Evolutionary conservation across 768 basidiomycete genomes (phyloP).

Genomic region (Nidularia pulvinata): DNA sequence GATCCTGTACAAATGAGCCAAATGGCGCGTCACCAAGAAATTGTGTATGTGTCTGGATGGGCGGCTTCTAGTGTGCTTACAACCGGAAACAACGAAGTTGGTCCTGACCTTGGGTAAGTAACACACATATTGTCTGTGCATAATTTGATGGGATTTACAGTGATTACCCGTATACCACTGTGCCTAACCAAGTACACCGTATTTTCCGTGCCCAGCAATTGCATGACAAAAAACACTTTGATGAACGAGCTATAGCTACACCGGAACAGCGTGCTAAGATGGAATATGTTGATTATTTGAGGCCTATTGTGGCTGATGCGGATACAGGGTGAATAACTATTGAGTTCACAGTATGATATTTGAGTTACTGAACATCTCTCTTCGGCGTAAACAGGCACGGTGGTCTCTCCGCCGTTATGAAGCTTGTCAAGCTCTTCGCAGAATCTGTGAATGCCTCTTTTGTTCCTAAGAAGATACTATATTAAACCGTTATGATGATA

Average conservation of each 20-base stretch:
- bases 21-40: conserved; percentile 86
- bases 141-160: conserved; percentile 27
- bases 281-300: conserved; percentile 84
- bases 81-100: conserved; percentile 90
- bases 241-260: conserved; percentile 73
- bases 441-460: conserved; percentile 71
- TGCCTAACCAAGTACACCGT: conserved; percentile 93
- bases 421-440: conserved; percentile 92
- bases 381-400: conserved; percentile 92
- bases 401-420: conserved; percentile 93
- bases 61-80: conserved; percentile 85
- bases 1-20: conserved; percentile 96
- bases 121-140: background rate
- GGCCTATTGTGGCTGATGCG: conserved; percentile 93
- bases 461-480: no score
- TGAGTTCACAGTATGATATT: conserved; percentile 5
- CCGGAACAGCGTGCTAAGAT: conserved; percentile 65
- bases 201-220: conserved; percentile 91
- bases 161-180: conserved; percentile 96
- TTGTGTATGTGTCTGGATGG: conserved; percentile 94
- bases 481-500: conserved; percentile 17
- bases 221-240: conserved; percentile 93
- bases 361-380: conserved; percentile 7
- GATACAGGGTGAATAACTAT: conserved; percentile 94
- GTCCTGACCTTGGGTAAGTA: conserved; percentile 87